These are phyloP conservation scores for Aechmea fasciata DNA, from an alignment of 176 grass and related monocot species.

Conservation along the genomic window DNA sequence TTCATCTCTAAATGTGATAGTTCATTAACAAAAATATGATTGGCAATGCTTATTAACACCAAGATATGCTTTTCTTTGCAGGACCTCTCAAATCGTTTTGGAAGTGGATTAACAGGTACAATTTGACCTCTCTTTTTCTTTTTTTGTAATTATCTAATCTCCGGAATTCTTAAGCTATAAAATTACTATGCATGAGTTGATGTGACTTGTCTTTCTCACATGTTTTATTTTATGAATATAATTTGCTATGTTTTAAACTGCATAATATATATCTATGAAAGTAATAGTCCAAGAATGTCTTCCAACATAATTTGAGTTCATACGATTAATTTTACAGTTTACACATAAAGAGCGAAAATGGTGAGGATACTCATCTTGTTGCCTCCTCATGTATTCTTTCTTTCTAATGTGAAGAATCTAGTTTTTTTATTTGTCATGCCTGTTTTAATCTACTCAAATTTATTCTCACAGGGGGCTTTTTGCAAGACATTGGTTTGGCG, in stretches of 20 bases:
- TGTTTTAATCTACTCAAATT: constrained; percentile 3
- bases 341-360: neutral
- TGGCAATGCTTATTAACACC: constrained; percentile 12
- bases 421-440: neutral
- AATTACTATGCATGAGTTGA: no score
- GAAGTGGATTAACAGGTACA: constrained; percentile 39
- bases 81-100: constrained; percentile 38
- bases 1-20: constrained; percentile 4
- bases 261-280: no score
- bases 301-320: no score
- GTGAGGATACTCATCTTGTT: neutral
- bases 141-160: neutral
- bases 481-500: constrained; percentile 31
- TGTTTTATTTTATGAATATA: no score
- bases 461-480: constrained; percentile 49
- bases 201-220: no score
- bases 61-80: constrained; percentile 23
- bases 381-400: neutral
- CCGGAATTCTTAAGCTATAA: no score
- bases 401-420: neutral
- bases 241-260: no score
- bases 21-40: neutral
- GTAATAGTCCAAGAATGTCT: no score
- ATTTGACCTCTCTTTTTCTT: constrained; percentile 16
- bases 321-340: neutral